A percentile compares a stretch with the other conserved stretches of the same genome.
phyloP scores from a whole-genome alignment of 495 filamentous ascomycete genomes.

The Talaromyces trachyspermus region DNA sequence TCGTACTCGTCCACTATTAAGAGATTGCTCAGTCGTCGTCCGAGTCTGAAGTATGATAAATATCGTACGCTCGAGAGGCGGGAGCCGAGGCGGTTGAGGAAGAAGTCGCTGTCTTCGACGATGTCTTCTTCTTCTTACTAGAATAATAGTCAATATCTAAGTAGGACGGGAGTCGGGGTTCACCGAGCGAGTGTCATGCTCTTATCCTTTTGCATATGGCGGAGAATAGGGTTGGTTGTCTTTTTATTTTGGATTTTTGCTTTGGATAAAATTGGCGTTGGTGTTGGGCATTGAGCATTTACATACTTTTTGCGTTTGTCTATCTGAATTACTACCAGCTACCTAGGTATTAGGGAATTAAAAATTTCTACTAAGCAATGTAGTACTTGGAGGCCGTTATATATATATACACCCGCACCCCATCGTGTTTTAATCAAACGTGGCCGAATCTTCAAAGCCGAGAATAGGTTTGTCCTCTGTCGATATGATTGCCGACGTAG shows the following conservation, averaged over 20 bases:
- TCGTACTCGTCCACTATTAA: constrained; percentile 30
- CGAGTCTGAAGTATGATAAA: constrained; percentile 21
- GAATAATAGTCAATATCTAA: not conserved
- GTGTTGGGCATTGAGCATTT: too few species aligned
- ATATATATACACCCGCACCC: not conserved
- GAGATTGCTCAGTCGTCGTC: constrained; percentile 29
- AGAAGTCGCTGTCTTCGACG: constrained; percentile 12
- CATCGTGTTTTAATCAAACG: constrained; percentile 1
- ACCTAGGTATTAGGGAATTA: too few species aligned
- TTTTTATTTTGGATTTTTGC: too few species aligned
- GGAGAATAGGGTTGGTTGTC: too few species aligned
- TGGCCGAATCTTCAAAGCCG: constrained; percentile 7
- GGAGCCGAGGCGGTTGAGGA: constrained; percentile 38
- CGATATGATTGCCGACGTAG: constrained; percentile 4
- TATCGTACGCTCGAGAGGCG: constrained; percentile 36
- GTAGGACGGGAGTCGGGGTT: not conserved
- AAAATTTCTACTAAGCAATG: not conserved
- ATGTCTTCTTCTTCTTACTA: not conserved
- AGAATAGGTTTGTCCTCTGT: constrained; percentile 4
- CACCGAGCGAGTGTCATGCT: not conserved
- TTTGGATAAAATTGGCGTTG: too few species aligned
- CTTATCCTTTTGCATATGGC: too few species aligned
- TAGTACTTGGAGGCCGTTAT: not conserved
- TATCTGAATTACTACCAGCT: not conserved
- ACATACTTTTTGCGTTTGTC: too few species aligned